These are phyloP conservation scores for Kwoniella mangroviensis DNA, from an alignment of 768 basidiomycete genomes.

Conservation along the genomic window DNA sequence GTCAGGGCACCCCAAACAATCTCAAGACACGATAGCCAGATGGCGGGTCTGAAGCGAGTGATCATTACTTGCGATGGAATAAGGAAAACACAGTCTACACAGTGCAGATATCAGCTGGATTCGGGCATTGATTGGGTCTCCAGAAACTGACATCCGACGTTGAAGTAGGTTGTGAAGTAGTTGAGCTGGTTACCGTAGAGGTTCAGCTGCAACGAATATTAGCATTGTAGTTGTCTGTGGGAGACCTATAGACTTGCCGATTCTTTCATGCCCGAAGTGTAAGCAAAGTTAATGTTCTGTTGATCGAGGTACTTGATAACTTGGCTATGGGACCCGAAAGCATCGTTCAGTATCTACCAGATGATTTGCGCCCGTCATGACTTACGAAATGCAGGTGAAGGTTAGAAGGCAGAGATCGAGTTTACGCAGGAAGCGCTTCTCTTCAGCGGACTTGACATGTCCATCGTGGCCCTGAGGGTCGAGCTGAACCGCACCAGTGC, in stretches of 20 bases:
- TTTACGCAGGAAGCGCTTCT: slow-evolving; percentile 60
- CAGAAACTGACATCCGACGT: slow-evolving; percentile 32
- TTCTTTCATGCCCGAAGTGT: slow-evolving; percentile 43
- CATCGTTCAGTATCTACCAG: background rate
- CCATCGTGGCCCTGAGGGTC: slow-evolving; percentile 44
- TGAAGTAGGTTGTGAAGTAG: slow-evolving; percentile 36
- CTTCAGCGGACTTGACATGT: slow-evolving; percentile 62
- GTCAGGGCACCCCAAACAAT: slow-evolving; percentile 34
- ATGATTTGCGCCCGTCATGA: background rate
- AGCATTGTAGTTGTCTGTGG: slow-evolving; percentile 21
- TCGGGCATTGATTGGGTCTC: background rate
- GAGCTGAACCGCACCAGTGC: too few relatives aligned
- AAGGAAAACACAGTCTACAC: slow-evolving; percentile 22
- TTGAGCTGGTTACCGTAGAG: slow-evolving; percentile 37
- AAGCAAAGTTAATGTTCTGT: slow-evolving; percentile 41
- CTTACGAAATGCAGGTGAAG: background rate
- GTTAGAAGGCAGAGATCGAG: slow-evolving; percentile 1
- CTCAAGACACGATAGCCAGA: slow-evolving; percentile 39
- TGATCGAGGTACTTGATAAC: slow-evolving; percentile 23
- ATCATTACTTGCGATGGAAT: slow-evolving; percentile 48
- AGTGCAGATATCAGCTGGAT: background rate
- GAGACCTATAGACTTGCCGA: too few relatives aligned
- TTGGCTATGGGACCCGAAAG: too few relatives aligned
- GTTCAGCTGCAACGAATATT: slow-evolving; percentile 9
- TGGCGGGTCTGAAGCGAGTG: slow-evolving; percentile 37